Base-by-base conservation (phyloP, 805 yeast species). In the Kuraishia floccosa region DNA sequence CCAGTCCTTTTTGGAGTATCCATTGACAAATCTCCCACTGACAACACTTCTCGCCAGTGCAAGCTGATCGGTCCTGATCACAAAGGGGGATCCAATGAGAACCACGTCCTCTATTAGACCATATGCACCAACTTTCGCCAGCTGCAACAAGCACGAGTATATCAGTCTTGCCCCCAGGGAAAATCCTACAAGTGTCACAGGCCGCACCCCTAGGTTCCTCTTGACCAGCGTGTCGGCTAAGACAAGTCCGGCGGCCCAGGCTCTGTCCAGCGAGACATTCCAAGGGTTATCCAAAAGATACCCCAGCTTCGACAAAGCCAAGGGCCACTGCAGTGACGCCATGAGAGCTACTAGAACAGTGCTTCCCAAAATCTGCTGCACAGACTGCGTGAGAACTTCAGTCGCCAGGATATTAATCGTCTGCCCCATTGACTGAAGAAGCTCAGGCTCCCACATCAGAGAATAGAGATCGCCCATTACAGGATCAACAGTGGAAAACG, bases 391-490 rank as follows among this genome's bases (percentile, higher is more conserved):
- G 32, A 93, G 63, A 0, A 93, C 89, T 55, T 91, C 99, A 25
- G 89, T 81, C 0, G 98, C 98, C 35, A 91, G 65, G 44, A 91
- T 87, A 39, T 75, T 73, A 39, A 91, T 89, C 0, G 98, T 91
- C 53, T 91, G 96, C 49, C 99, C 99, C 71, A 83, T 85, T 33
- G 94, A 81, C 38, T 75, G 78, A 44, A 91, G 72, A 91, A 91
- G 84, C 41, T 91, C 98, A 0, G 99, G 99, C 53, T 91, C 99
- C 98, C 98, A 91, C 29, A 83, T 59, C 6, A 91, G 62, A 1
- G 97, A 85, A 44, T 80, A 83, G 41, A 91, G 57, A 50, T 91
- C 99, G 12, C 99, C 99, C 89, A 89, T 86, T 0, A 89, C 84
- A 0, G 98, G 98, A 48, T 93, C 98, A 6, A 91, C 82, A 0